These are phyloP conservation scores for Lactarius sp. DNA, from an alignment of 768 basidiomycete genomes.

Conservation along the genomic window DNA sequence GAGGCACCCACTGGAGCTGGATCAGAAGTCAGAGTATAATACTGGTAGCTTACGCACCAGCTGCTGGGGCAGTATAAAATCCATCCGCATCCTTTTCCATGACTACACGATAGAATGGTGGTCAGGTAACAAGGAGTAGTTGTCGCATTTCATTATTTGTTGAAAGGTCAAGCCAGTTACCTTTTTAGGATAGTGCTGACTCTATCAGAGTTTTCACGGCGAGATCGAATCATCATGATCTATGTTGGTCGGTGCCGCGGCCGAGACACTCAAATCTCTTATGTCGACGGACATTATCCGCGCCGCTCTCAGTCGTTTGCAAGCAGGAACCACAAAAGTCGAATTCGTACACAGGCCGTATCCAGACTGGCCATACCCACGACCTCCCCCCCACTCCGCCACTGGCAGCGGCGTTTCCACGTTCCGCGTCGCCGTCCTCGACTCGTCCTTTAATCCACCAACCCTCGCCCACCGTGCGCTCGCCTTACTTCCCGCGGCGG, in stretches of 20 bases:
- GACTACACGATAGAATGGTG: constrained; percentile 18
- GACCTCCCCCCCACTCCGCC: constrained; percentile 11
- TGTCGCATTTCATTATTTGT: not conserved
- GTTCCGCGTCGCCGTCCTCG: constrained; percentile 67
- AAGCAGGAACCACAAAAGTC: constrained; percentile 42
- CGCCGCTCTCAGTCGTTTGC: constrained; percentile 35
- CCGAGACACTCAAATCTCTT: not conserved
- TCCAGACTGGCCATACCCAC: constrained; percentile 57
- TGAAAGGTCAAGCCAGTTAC: not conserved
- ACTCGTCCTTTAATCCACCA: constrained; percentile 93
- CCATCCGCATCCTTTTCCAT: constrained; percentile 79
- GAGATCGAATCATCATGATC: not conserved
- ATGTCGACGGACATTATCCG: constrained; percentile 10
- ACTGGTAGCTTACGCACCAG: constrained; percentile 36
- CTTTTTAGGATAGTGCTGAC: not conserved
- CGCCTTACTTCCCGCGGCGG: constrained; percentile 33
- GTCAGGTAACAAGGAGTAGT: not conserved
- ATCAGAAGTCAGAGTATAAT: not conserved
- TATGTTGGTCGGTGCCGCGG: not conserved
- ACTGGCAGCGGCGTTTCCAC: constrained; percentile 2
- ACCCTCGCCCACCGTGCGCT: constrained; percentile 81
- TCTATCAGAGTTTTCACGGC: too few species aligned
- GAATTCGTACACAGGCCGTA: constrained; percentile 63
- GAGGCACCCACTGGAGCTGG: not conserved
- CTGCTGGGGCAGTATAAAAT: constrained; percentile 56